Conservation (phyloP, 2,329 filamentous ascomycete genomes). For the Xylariaceae sp. region DNA sequence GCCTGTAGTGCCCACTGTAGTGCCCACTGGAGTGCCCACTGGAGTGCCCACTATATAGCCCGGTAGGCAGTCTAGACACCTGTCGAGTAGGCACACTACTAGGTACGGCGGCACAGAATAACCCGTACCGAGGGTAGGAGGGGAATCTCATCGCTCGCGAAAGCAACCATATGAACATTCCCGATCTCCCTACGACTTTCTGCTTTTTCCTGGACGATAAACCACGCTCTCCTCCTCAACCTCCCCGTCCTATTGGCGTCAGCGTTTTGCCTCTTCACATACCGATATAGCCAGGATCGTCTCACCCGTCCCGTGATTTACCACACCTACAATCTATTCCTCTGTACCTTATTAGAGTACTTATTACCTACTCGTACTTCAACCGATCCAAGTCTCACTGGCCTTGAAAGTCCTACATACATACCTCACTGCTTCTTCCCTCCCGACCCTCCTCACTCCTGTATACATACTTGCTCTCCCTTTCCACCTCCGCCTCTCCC, state of each 20-base stretch:
- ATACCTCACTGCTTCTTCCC: not conserved
- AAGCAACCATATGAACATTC: conserved; percentile 11
- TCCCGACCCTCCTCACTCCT: not conserved
- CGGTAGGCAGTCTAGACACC: not conserved
- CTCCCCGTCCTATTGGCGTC: not conserved
- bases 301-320: not conserved
- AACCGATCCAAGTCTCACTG: not conserved
- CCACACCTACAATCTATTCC: too few relatives aligned
- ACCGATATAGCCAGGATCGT: not conserved
- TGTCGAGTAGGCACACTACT: not conserved
- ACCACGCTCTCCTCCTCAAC: not conserved
- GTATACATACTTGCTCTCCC: not conserved
- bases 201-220: not conserved
- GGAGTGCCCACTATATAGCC: too few relatives aligned
- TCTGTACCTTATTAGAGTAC: too few relatives aligned
- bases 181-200: not conserved
- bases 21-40: not conserved
- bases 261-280: not conserved
- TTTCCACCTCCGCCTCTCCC: not conserved
- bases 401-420: not conserved
- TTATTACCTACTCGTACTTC: too few relatives aligned
- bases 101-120: not conserved
- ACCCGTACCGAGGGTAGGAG: conserved; percentile 6
- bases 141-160: conserved; percentile 18
- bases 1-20: not conserved